These are phyloP conservation scores for Diaporthe ilicicola DNA, from an alignment of 2,329 filamentous ascomycete genomes.

Conservation along the genomic window DNA sequence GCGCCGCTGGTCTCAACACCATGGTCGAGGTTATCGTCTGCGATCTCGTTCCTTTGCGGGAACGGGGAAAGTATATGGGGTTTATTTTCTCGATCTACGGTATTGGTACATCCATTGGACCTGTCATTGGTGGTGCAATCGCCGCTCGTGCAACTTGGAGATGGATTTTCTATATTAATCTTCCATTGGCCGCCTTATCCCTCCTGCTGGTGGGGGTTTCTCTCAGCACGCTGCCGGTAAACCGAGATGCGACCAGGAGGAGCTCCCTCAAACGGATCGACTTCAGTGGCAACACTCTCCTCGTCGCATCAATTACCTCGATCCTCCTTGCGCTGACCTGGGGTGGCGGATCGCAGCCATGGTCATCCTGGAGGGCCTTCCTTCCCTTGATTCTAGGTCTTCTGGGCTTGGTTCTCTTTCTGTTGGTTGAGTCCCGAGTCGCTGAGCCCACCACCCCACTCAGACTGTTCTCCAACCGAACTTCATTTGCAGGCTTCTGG, in stretches of 20 bases:
- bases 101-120: conserved; percentile 2
- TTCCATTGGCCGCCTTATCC: conserved; percentile 37
- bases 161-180: conserved; percentile 42
- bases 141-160: conserved; percentile 38
- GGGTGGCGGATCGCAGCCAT: conserved; percentile 32
- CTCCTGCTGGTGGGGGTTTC: conserved; percentile 40
- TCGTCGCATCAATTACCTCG: conserved; percentile 27
- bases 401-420: background rate
- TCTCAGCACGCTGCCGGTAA: conserved; percentile 39
- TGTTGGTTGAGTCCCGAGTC: conserved; percentile 38
- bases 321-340: conserved; percentile 36
- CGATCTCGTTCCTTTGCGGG: conserved; percentile 38
- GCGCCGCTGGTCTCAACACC: conserved; percentile 46
- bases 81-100: conserved; percentile 37
- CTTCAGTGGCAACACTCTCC: conserved; percentile 32
- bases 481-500: conserved; percentile 43
- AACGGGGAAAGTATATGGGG: conserved; percentile 50
- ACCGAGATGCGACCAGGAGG: background rate
- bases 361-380: conserved; percentile 16
- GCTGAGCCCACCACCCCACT: conserved; percentile 50
- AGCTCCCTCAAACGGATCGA: conserved; percentile 28
- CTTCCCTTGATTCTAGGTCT: background rate
- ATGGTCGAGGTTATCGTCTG: conserved; percentile 41
- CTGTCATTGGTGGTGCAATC: conserved; percentile 17
- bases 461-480: conserved; percentile 56